A percentile compares a stretch with the other conserved stretches of the same genome.
Evolutionary conservation across 768 basidiomycete species (phyloP).

Genomic region (Agaricus blazei): DNA sequence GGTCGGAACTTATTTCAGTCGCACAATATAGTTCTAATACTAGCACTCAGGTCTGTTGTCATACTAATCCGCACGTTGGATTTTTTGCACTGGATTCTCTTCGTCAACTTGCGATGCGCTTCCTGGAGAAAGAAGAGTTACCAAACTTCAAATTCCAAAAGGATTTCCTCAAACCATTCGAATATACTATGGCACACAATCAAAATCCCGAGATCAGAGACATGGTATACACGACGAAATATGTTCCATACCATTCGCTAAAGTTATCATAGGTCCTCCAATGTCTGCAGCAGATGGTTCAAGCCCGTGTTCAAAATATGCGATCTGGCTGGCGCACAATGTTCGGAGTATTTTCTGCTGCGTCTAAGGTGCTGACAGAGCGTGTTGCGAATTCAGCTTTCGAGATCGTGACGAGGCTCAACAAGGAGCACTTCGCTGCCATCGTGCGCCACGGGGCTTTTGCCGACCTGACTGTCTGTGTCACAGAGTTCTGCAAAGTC

Average conservation of each 20-base stretch:
- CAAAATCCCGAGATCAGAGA: slow-evolving; percentile 93
- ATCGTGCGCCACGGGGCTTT: slow-evolving; percentile 94
- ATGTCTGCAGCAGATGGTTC: slow-evolving; percentile 98
- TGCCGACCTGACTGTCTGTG: slow-evolving; percentile 92
- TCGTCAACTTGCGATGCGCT: slow-evolving; percentile 95
- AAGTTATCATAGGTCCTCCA: slow-evolving; percentile 67
- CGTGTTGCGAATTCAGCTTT: slow-evolving; percentile 91
- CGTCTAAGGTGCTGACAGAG: slow-evolving; percentile 83
- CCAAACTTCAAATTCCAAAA: slow-evolving; percentile 99
- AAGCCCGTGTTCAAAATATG: slow-evolving; percentile 90
- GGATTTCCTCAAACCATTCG: slow-evolving; percentile 97
- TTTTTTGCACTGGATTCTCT: slow-evolving; percentile 97
- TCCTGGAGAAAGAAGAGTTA: slow-evolving; percentile 97
- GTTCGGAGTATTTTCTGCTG: slow-evolving; percentile 97
- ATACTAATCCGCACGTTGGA: slow-evolving; percentile 93
- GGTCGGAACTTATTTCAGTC: slow-evolving; percentile 36
- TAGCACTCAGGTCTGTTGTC: slow-evolving; percentile 82
- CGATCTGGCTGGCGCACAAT: slow-evolving; percentile 99
- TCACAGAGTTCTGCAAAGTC: slow-evolving; percentile 99
- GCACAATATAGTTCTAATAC: slow-evolving; percentile 3
- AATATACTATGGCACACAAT: slow-evolving; percentile 97
- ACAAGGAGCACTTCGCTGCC: slow-evolving; percentile 84
- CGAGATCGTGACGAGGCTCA: slow-evolving; percentile 89
- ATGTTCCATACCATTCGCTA: neutral
- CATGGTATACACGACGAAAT: slow-evolving; percentile 56